Conservation (phyloP, 108 stramenopile genomes). For the Cyclotella choctawhatcheeana region DNA sequence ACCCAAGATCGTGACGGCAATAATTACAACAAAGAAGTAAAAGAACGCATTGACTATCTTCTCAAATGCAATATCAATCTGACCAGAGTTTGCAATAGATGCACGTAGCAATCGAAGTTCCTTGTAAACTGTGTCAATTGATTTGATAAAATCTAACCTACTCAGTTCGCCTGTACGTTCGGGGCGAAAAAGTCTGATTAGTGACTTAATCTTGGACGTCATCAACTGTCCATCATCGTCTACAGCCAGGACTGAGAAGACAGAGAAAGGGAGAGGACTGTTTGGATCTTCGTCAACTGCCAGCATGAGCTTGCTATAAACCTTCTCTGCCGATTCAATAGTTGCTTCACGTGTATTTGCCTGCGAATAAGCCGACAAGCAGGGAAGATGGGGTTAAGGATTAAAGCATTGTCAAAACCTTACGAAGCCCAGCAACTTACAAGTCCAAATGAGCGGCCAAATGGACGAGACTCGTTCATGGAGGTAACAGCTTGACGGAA, state of each 20-base stretch:
- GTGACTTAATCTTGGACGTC: slow-evolving; percentile 52
- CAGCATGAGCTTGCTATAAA: slow-evolving; percentile 56
- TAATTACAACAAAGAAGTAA: slow-evolving; percentile 45
- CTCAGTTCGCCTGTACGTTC: slow-evolving; percentile 58
- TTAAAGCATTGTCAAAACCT: neutral
- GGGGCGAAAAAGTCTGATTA: slow-evolving; percentile 68
- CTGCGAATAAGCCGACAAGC: neutral
- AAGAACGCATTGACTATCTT: slow-evolving; percentile 66
- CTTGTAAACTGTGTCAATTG: slow-evolving; percentile 74
- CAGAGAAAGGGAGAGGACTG: slow-evolving; percentile 57
- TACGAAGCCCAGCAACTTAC: slow-evolving; percentile 2
- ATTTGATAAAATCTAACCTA: slow-evolving; percentile 72
- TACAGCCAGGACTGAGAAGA: slow-evolving; percentile 50
- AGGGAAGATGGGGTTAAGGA: neutral
- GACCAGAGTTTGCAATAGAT: slow-evolving; percentile 61
- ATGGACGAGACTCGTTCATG: slow-evolving; percentile 70
- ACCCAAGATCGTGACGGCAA: slow-evolving; percentile 54
- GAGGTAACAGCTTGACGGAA: slow-evolving; percentile 66
- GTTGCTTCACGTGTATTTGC: slow-evolving; percentile 65
- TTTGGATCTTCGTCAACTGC: neutral
- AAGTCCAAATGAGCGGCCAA: slow-evolving; percentile 67
- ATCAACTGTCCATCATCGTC: slow-evolving; percentile 46
- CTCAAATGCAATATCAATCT: slow-evolving; percentile 78
- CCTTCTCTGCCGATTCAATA: slow-evolving; percentile 60
- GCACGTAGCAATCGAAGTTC: slow-evolving; percentile 62